These are phyloP conservation scores for Eimeria mitis DNA, from an alignment of 169 alveolate genomes.

Conservation along the genomic window DNA sequence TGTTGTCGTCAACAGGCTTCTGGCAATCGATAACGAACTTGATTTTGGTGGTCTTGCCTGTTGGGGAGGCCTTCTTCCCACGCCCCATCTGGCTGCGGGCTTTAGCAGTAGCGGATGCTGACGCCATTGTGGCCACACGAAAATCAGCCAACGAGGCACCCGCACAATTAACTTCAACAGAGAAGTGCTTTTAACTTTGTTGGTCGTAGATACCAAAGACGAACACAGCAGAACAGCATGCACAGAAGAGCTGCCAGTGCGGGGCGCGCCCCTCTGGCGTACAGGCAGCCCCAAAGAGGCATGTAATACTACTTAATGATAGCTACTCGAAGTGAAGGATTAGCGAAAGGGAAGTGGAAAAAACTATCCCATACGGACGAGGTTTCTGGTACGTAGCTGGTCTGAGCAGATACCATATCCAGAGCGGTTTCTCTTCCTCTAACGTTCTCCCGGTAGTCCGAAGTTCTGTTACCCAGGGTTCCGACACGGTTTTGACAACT, in stretches of 20 bases:
- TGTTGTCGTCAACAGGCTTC: constrained; percentile 86
- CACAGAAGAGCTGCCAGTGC: constrained; percentile 11
- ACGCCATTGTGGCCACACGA: constrained; percentile 67
- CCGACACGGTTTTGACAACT: background rate
- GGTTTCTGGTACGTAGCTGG: background rate
- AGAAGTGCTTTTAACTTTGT: background rate
- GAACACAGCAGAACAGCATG: constrained; percentile 11
- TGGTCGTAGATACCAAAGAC: too few species aligned
- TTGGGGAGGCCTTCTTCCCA: constrained; percentile 77
- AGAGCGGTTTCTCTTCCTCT: background rate
- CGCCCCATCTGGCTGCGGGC: constrained; percentile 77
- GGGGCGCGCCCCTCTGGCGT: constrained; percentile 16
- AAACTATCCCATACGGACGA: background rate
- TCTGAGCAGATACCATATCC: background rate
- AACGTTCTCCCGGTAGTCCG: background rate
- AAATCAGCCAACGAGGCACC: constrained; percentile 54
- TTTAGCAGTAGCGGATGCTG: constrained; percentile 63
- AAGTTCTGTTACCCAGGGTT: background rate
- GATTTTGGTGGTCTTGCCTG: constrained; percentile 70
- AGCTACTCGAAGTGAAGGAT: background rate
- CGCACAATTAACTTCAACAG: constrained; percentile 17
- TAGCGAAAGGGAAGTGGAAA: background rate
- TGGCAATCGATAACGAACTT: constrained; percentile 85
- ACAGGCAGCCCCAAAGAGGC: background rate
- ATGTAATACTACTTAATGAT: background rate